phyloP scores from a whole-genome alignment of 352 stramenopile genomes.

The Pythium aquatile region DNA sequence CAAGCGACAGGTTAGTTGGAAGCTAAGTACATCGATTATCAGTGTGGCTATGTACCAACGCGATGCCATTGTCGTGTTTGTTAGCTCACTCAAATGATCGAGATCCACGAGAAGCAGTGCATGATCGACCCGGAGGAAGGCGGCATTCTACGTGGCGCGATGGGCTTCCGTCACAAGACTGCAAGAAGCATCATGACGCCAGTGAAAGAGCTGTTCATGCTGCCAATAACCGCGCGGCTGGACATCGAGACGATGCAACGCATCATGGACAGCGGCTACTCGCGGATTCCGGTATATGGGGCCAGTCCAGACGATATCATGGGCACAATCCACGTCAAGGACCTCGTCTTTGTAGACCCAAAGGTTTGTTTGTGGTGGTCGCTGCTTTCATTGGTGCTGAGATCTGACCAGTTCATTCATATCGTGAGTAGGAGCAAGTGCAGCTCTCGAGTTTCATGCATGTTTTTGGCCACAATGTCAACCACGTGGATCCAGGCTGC shows the following conservation, averaged over 20 bases:
- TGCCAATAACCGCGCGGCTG: conserved; percentile 59
- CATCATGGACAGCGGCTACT: conserved; percentile 96
- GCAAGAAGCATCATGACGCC: conserved; percentile 95
- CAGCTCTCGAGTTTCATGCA: conserved; percentile 66
- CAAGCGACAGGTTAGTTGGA: conserved; percentile 51
- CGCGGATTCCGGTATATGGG: conserved; percentile 92
- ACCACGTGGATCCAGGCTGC: conserved; percentile 89
- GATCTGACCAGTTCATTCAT: background rate
- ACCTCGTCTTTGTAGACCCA: conserved; percentile 98
- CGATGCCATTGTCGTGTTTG: background rate
- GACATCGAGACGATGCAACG: conserved; percentile 87
- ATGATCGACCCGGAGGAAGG: conserved; percentile 94
- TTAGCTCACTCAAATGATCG: conserved; percentile 94
- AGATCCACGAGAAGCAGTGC: conserved; percentile 94
- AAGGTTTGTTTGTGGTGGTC: conserved; percentile 73
- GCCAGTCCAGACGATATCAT: conserved; percentile 90
- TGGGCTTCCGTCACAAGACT: conserved; percentile 92
- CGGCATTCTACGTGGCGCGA: conserved; percentile 93
- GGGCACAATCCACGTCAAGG: conserved; percentile 97
- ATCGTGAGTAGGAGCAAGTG: conserved; percentile 49
- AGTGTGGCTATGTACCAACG: background rate
- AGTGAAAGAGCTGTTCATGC: conserved; percentile 94
- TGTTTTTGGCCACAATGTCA: conserved; percentile 54
- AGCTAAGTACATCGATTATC: background rate
- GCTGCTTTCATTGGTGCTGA: background rate